Conservation (phyloP, 805 yeast species). For the Candida pini region DNA sequence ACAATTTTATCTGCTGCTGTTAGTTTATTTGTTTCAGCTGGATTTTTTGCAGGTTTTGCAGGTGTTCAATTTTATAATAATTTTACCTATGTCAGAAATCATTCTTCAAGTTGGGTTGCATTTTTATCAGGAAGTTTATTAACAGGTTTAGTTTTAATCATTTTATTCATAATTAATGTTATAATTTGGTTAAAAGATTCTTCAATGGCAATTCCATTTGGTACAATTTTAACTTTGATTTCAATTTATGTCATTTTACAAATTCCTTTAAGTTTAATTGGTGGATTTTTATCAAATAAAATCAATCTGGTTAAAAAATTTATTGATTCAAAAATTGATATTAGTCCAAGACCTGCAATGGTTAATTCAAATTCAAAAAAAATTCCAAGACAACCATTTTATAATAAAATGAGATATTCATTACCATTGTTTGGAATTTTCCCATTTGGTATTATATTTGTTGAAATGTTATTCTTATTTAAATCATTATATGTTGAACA, state of each 20-base stretch:
- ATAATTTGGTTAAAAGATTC: slow-evolving; percentile 75
- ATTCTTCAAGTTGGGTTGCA: slow-evolving; percentile 35
- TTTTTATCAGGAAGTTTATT: slow-evolving; percentile 42
- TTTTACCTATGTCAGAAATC: slow-evolving; percentile 39
- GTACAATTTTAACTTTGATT: slow-evolving; percentile 60
- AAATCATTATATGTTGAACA: slow-evolving; percentile 77
- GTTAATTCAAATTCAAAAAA: slow-evolving; percentile 9
- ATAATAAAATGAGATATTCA: slow-evolving; percentile 27
- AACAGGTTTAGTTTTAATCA: slow-evolving; percentile 43
- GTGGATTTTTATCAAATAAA: slow-evolving; percentile 46
- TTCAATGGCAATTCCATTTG: slow-evolving; percentile 72
- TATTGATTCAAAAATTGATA: slow-evolving; percentile 5
- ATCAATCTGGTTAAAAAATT: slow-evolving; percentile 17
- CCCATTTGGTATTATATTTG: slow-evolving; percentile 78
- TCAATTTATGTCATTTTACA: slow-evolving; percentile 58
- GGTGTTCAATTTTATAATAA: slow-evolving; percentile 59
- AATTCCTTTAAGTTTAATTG: slow-evolving; percentile 68
- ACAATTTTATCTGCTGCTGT: slow-evolving; percentile 59
- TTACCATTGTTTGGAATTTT: slow-evolving; percentile 57
- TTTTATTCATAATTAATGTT: slow-evolving; percentile 53
- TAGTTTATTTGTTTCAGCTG: slow-evolving; percentile 59
- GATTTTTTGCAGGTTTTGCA: slow-evolving; percentile 66
- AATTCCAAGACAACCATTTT: slow-evolving; percentile 34
- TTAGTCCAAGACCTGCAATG: slow-evolving; percentile 5
- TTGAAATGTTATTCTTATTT: slow-evolving; percentile 67